These are phyloP conservation scores for Eucalyptus virginea DNA, from an alignment of 345 rosid genomes.

Conservation along the genomic window DNA sequence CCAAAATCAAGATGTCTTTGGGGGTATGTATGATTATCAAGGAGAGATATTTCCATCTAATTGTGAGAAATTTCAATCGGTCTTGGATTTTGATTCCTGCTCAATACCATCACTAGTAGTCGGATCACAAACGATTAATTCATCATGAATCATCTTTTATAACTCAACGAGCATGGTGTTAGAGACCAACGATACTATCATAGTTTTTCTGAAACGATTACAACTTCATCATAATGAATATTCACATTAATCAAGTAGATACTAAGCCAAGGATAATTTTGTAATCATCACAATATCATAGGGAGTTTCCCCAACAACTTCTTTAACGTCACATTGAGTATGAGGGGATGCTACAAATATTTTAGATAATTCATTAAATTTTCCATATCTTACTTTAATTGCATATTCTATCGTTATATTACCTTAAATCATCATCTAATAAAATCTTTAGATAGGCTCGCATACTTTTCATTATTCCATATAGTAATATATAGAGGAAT, in stretches of 20 bases:
- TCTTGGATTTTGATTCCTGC: too few relatives aligned
- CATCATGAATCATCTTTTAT: too few relatives aligned
- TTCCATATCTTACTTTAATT: too few relatives aligned
- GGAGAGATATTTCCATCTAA: neutral
- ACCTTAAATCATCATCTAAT: neutral
- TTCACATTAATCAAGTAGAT: neutral
- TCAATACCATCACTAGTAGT: neutral
- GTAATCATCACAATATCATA: neutral
- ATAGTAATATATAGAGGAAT: too few relatives aligned
- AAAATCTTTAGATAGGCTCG: neutral
- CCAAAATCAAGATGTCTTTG: neutral
- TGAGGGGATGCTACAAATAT: neutral
- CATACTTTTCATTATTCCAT: too few relatives aligned
- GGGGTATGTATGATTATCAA: neutral
- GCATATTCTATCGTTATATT: too few relatives aligned
- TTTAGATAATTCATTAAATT: neutral
- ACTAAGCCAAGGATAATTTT: neutral
- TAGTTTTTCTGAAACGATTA: too few relatives aligned
- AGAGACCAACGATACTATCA: neutral
- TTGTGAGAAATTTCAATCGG: too few relatives aligned
- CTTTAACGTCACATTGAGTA: neutral
- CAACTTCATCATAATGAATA: neutral
- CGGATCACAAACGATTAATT: too few relatives aligned
- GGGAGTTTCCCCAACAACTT: neutral
- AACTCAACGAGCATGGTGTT: neutral